Evolutionary conservation across 495 filamentous ascomycete genomes (phyloP).

Genomic region (Aspergillus avenaceus): DNA sequence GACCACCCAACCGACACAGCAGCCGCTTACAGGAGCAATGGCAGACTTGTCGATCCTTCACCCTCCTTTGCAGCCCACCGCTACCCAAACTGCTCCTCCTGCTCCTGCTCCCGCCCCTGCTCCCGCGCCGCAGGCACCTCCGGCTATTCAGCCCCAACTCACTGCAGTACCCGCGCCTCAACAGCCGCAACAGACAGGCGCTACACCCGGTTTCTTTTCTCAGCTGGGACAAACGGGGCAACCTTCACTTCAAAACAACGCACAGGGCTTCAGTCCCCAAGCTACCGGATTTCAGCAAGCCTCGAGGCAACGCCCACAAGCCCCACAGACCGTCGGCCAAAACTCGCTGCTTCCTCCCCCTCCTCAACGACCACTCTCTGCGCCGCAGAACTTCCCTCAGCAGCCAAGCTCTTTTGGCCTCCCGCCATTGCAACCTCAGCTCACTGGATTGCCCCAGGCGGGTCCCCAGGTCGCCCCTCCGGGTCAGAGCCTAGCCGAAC

Average conservation of each 20-base stretch:
- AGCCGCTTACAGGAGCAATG: conserved; percentile 64
- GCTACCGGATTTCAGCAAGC: conserved; percentile 46
- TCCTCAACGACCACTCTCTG: conserved; percentile 79
- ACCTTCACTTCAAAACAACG: conserved; percentile 13
- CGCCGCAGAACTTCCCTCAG: conserved; percentile 74
- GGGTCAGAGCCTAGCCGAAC: conserved; percentile 71
- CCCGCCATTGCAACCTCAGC: conserved; percentile 76
- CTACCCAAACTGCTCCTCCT: conserved; percentile 49
- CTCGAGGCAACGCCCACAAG: conserved; percentile 67
- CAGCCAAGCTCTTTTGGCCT: conserved; percentile 68
- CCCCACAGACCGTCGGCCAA: conserved; percentile 59
- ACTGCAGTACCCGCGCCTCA: conserved; percentile 48
- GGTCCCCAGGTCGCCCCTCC: conserved; percentile 58
- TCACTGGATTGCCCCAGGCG: conserved; percentile 64
- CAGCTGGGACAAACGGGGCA: conserved; percentile 42
- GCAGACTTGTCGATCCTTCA: conserved; percentile 75
- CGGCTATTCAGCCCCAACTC: conserved; percentile 39
- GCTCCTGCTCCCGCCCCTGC: conserved; percentile 26
- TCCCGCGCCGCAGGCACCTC: conserved; percentile 13
- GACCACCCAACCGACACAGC: conserved; percentile 39
- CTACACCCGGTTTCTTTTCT: conserved; percentile 48
- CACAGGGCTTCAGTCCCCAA: conserved; percentile 30
- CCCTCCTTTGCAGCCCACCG: conserved; percentile 70
- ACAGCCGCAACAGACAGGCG: conserved; percentile 49
- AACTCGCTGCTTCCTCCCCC: conserved; percentile 75